Percentiles rank a stretch among this genome's conserved stretches.
Evolutionary conservation across 495 filamentous ascomycete genomes (phyloP).

Genomic region (Acidiella bohemica): DNA sequence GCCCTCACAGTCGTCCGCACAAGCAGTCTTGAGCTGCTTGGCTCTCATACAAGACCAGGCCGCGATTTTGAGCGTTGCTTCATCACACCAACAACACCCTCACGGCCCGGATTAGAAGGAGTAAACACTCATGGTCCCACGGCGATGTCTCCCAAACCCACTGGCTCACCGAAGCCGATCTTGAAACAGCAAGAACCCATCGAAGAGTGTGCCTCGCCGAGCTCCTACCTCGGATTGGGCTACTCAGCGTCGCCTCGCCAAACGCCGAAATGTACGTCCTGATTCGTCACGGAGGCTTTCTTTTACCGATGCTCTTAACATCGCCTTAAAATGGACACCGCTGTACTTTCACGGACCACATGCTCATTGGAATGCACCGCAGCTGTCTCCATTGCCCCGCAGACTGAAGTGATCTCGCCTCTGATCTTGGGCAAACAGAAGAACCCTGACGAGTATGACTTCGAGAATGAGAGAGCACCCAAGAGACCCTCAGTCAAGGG

Average conservation of each 20-base stretch:
- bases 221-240: slow-evolving; percentile 3
- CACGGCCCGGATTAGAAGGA: no score
- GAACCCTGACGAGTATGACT: slow-evolving; percentile 24
- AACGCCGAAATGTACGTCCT: slow-evolving; percentile 6
- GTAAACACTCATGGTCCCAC: background rate
- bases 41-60: no score
- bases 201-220: slow-evolving; percentile 4
- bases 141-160: background rate
- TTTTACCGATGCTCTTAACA: background rate
- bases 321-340: background rate
- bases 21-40: no score
- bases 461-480: slow-evolving; percentile 15
- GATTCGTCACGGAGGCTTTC: background rate
- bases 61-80: no score
- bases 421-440: slow-evolving; percentile 27
- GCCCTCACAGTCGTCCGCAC: no score
- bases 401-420: slow-evolving; percentile 29
- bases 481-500: slow-evolving; percentile 22
- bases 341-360: background rate
- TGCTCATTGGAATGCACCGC: background rate
- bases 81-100: no score
- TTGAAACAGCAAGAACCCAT: background rate
- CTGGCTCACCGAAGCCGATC: slow-evolving; percentile 4
- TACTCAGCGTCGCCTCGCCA: slow-evolving; percentile 3
- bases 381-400: slow-evolving; percentile 28